Evolutionary conservation across 2,329 filamentous ascomycete species (phyloP).

Genomic region (Truncatella angustata): DNA sequence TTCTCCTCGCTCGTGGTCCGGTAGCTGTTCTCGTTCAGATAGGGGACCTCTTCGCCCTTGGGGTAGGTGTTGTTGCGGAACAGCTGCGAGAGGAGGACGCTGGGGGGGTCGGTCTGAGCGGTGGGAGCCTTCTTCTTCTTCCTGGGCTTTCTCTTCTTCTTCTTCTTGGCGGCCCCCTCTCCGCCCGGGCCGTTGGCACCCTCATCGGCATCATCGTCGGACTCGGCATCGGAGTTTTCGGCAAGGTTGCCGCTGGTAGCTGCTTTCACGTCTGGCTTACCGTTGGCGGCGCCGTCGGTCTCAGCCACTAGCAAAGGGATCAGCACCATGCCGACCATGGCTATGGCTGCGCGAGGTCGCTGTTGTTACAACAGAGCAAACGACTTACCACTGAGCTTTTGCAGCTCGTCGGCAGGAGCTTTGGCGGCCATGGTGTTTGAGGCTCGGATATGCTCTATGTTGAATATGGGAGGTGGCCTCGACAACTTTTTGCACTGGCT

Average conservation of each 20-base stretch:
- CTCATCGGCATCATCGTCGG: constrained; percentile 52
- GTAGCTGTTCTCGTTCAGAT: constrained; percentile 72
- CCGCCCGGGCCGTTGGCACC: constrained; percentile 29
- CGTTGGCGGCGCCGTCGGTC: constrained; percentile 32
- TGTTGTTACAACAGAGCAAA: too few relatives aligned
- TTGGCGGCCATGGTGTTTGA: constrained; percentile 38
- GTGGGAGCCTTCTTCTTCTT: constrained; percentile 67
- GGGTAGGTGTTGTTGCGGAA: constrained; percentile 74
- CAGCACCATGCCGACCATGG: too few relatives aligned
- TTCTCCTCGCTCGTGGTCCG: constrained; percentile 84
- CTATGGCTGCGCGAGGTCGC: too few relatives aligned
- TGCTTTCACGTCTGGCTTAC: constrained; percentile 35
- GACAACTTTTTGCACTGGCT: too few relatives aligned
- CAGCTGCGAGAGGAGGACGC: constrained; percentile 69
- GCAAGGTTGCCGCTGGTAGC: constrained; percentile 37
- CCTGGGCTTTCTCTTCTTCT: constrained; percentile 77
- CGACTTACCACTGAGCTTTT: constrained; percentile 38
- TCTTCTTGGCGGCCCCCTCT: constrained; percentile 65
- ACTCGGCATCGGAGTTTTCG: constrained; percentile 46
- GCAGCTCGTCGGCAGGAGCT: constrained; percentile 37
- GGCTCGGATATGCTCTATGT: not conserved
- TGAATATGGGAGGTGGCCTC: too few relatives aligned
- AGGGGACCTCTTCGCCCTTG: constrained; percentile 75
- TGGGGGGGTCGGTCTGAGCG: constrained; percentile 73
- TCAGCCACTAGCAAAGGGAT: constrained; percentile 35